Conservation (phyloP, 176 grass and related monocot genomes). For the Juncus inflexus region DNA sequence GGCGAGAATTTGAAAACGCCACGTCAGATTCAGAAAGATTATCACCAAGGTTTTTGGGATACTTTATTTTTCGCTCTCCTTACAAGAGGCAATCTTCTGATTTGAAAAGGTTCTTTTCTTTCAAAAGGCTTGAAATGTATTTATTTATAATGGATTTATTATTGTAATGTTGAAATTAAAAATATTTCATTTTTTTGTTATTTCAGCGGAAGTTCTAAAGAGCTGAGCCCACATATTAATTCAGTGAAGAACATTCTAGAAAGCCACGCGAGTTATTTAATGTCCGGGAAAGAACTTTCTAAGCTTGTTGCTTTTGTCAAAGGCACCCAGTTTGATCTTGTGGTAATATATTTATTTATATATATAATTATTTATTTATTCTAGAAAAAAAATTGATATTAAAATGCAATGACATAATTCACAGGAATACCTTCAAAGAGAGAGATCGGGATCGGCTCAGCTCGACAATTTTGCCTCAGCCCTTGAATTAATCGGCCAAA, state of each 20-base stretch:
- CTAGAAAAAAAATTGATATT: conserved; percentile 19
- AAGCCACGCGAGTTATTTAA: conserved; percentile 90
- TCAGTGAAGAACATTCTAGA: conserved; percentile 99
- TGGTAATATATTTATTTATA: conserved; percentile 47
- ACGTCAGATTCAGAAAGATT: conserved; percentile 70
- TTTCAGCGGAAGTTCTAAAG: conserved; percentile 66
- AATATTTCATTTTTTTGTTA: conserved; percentile 19
- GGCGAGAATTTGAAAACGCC: conserved; percentile 81
- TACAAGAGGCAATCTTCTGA: conserved; percentile 80
- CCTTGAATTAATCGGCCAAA: conserved; percentile 96
- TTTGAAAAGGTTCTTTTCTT: conserved; percentile 60
- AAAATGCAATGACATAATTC: conserved; percentile 22
- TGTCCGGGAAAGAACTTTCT: conserved; percentile 99
- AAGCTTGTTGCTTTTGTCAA: conserved; percentile 99
- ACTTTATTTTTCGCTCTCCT: conserved; percentile 77
- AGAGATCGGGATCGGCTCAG: conserved; percentile 72
- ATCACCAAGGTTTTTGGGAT: conserved; percentile 81
- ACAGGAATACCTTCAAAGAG: conserved; percentile 98
- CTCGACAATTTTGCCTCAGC: conserved; percentile 97
- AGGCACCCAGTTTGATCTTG: conserved; percentile 98
- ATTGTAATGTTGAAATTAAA: conserved; percentile 6
- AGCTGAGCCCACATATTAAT: conserved; percentile 89
- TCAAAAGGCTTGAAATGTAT: conserved; percentile 9
- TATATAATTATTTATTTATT: conserved; percentile 4
- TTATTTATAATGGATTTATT: conserved; percentile 2